Conservation (phyloP, 768 basidiomycete genomes). For the Tylopilus vinaceipallidus region DNA sequence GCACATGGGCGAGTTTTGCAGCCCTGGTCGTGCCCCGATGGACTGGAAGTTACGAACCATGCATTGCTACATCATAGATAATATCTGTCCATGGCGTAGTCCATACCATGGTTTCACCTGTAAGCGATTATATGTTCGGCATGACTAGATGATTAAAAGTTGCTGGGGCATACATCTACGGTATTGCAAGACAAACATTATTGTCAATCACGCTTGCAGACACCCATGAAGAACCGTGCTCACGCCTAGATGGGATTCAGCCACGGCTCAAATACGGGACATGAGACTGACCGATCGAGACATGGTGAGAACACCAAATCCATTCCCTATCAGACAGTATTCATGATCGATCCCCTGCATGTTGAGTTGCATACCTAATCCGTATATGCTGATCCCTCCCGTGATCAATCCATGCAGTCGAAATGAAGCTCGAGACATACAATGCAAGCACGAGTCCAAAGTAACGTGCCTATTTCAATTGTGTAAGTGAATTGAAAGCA, state of each 20-base stretch:
- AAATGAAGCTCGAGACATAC: constrained; percentile 1
- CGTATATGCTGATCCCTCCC: background rate
- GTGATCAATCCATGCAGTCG: background rate
- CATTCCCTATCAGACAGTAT: background rate
- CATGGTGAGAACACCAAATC: background rate
- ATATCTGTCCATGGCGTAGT: background rate
- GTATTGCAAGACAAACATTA: background rate
- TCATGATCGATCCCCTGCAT: background rate
- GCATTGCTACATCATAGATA: background rate
- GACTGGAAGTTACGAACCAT: too few relatives aligned
- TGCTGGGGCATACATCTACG: constrained; percentile 2
- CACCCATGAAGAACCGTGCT: background rate
- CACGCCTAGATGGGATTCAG: constrained; percentile 6
- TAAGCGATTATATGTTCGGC: background rate
- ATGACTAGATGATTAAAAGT: background rate
- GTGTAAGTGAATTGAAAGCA: background rate
- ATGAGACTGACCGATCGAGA: background rate
- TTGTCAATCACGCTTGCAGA: background rate
- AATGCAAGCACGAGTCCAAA: constrained; percentile 2
- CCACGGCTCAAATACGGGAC: background rate
- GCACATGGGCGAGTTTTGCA: background rate
- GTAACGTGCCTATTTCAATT: constrained; percentile 5
- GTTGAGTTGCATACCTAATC: constrained; percentile 1
- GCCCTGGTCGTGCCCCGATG: background rate
- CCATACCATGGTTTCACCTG: background rate